Evolutionary conservation across 2,329 filamentous ascomycete species (phyloP), one percentile per base, ranked within the genome.

Genomic region (Lasiodiplodia theobromae): DNA sequence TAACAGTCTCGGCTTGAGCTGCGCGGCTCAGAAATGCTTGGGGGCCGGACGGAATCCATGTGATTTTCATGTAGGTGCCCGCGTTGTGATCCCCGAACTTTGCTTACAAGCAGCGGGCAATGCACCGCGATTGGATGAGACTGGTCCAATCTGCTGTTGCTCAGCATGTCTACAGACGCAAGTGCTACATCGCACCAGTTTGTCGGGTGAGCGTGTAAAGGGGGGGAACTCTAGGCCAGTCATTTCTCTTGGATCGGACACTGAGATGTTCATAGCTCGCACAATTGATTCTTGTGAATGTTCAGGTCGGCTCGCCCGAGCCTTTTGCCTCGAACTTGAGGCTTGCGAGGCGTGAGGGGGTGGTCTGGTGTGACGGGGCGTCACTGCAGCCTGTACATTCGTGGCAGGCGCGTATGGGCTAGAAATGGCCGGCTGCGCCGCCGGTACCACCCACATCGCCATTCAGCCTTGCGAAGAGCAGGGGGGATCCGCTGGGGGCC

Each of bases 31-130:
- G n/a, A n/a, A 40, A 11, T 58, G 34, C 14, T 38, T 58, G 54
- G 54, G 54, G 54, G 54, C 54, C 54, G 40, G 54, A 58, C 25
- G 4, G 31, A 14, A 47, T 23, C 54, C 34, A 58, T 58, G 54
- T n/a, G 40, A 21, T 18, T 21, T 21, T 14, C 54, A 58, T 58
- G 54, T 58, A 16, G 12, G 54, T n/a, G 34, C 54, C 34, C 31
- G 3, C 14, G 34, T 40, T 23, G 54, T 23, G n/a, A 28, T 1
- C 10, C 34, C 31, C 54, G 53, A 56, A 14, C 16, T 34, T 5
- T 58, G 54, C 34, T 38, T 21, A 21, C 23, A 21, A 25, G 54
- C n/a, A 37, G 37, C 21, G 38, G 21, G 34, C 5, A 21, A 25
- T 3, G 54, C 11, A 8, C 11, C 11, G n/a, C 34, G 11, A 58